A percentile compares a stretch with the other conserved stretches of the same genome.
Evolutionary conservation across 2,329 filamentous ascomycete species (phyloP).

Genomic region (Aureobasidium subglaciale): DNA sequence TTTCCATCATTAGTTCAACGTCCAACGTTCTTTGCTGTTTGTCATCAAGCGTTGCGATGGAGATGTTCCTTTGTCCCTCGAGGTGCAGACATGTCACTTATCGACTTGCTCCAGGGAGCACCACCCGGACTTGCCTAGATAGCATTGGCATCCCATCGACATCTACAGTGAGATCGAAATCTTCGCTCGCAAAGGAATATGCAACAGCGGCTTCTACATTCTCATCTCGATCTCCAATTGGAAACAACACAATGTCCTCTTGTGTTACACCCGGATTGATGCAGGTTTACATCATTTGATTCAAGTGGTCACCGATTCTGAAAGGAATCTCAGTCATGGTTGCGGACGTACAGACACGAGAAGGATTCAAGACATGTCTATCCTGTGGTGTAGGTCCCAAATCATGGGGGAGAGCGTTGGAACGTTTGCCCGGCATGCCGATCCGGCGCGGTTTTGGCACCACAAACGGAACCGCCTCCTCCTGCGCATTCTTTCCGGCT

Average conservation of each 20-base stretch:
- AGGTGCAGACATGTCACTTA: not conserved
- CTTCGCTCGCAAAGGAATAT: not conserved
- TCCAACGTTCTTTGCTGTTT: not conserved
- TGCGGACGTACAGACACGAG: not conserved
- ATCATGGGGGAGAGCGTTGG: not conserved
- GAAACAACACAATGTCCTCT: too few species aligned
- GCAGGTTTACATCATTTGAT: not conserved
- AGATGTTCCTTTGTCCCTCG: not conserved
- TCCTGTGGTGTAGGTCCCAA: not conserved
- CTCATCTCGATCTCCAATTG: not conserved
- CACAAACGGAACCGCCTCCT: not conserved
- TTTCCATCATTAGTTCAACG: not conserved
- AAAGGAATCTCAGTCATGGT: not conserved
- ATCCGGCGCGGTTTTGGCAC: not conserved
- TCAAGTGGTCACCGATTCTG: not conserved
- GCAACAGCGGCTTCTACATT: not conserved
- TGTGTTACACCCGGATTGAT: not conserved
- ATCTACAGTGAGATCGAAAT: too few species aligned
- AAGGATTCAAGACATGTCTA: conserved; percentile 1
- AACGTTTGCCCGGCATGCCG: conserved; percentile 1
- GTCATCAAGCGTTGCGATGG: not conserved
- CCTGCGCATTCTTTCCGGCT: not conserved
- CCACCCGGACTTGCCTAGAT: too few species aligned
- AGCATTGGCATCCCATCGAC: not conserved
- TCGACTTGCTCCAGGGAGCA: too few species aligned